Evolutionary conservation across 2,329 filamentous ascomycete species (phyloP), one percentile per base, ranked within the genome.

Genomic region (Pseudogymnoascus sp.): DNA sequence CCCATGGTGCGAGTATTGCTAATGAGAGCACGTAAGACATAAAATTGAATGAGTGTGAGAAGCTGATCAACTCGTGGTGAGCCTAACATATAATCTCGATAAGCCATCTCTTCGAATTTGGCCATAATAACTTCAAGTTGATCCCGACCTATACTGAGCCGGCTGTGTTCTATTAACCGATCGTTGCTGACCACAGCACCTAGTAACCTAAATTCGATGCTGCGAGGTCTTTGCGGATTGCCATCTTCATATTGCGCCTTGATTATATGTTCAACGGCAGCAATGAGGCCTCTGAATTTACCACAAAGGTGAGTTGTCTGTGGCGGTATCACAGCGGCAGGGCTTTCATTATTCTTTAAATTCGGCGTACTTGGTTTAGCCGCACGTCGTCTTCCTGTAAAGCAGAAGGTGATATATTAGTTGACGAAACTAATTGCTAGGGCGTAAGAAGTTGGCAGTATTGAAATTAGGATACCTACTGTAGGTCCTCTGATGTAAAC

Each of bases 401-500:
- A 36, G 23, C 10, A 36, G 10, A 36, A 36, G 31, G 31, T 36
- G 31, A 36, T 36, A 36, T 36, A 12, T 36, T 12, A 36, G 31
- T 12, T 36, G 4, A 36, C 3, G 3, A 12, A 11, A 12, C 31
- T 36, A 12, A 36, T 36, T 11, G 3, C 31, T 36, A 11, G 11
- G 31, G 31, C 6, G 10, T 12, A 36, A 36, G 31, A 11, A 36
- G 31, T 4, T 12, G 31, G 31, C 31, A 36, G 11, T 36, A 36
- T 10, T 36, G 29, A 36, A n/a, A 40, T 45, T 14, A 23, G 23
- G 6, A 34, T 16, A 62, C 63, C 63, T 69, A 76, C 69, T 64
- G n/a, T 66, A 67, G 16, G 68, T 68, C 61, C 73, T 64, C 60
- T 72, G 69, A 47, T 71, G 70, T 54, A 72, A 60, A 1, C 67